Conservation (phyloP, 129 eudicot species). For the Glebionis coronaria region DNA sequence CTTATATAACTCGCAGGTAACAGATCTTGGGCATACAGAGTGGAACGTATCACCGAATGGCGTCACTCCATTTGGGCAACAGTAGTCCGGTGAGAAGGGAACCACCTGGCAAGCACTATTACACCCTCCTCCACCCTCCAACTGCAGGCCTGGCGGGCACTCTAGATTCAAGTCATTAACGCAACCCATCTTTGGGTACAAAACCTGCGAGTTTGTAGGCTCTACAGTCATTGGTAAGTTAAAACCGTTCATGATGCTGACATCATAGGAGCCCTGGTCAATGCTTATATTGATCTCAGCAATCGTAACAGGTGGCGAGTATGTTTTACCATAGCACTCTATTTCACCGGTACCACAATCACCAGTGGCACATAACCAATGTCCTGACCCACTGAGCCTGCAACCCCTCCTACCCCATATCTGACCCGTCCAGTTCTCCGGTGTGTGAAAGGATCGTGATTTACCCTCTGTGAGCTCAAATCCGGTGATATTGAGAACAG, state of each 20-base stretch:
- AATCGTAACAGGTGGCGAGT: background rate
- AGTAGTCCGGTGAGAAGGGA: conserved; percentile 23
- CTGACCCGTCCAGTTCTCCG: conserved; percentile 41
- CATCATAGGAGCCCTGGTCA: conserved; percentile 14
- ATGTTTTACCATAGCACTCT: background rate
- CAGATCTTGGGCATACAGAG: conserved; percentile 28
- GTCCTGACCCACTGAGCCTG: conserved; percentile 1
- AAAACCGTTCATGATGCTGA: conserved; percentile 32
- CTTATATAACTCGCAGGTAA: conserved; percentile 22
- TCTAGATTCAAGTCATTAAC: conserved; percentile 20
- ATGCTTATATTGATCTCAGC: background rate
- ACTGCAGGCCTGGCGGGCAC: conserved; percentile 26
- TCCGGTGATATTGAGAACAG: conserved; percentile 41
- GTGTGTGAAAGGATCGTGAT: conserved; percentile 36
- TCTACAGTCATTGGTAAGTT: conserved; percentile 34
- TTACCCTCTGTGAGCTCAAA: conserved; percentile 45
- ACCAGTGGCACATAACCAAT: conserved; percentile 2
- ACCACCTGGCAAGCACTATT: conserved; percentile 31
- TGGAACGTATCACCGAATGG: conserved; percentile 17
- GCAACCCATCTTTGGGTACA: conserved; percentile 24
- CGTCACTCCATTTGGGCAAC: conserved; percentile 25
- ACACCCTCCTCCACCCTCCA: conserved; percentile 31
- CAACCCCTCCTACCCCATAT: conserved; percentile 29
- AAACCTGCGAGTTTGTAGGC: conserved; percentile 3
- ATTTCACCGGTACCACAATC: background rate